Conservation (phyloP, 257 asterid species). For the Solanum infundibuliforme region DNA sequence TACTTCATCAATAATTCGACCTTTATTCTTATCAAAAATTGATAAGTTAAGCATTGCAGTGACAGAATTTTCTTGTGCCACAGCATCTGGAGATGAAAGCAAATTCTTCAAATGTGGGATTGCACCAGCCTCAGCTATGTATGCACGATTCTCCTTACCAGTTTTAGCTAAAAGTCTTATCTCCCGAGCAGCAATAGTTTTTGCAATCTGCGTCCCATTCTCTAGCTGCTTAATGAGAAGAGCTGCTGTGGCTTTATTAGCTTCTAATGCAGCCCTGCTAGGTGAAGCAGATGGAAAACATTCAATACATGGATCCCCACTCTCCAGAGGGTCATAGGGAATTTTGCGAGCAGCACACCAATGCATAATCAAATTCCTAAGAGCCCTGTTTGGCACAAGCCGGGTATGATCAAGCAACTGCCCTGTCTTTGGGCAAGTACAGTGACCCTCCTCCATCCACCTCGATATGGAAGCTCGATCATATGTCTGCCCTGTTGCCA, state of each 20-base stretch:
- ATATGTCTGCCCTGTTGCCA: slow-evolving; percentile 88
- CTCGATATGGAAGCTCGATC: slow-evolving; percentile 66
- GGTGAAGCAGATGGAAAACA: slow-evolving; percentile 20
- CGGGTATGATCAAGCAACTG: slow-evolving; percentile 58
- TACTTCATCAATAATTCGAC: slow-evolving; percentile 61
- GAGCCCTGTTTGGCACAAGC: slow-evolving; percentile 60
- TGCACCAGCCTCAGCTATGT: slow-evolving; percentile 81
- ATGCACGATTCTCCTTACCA: slow-evolving; percentile 66
- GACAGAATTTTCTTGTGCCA: slow-evolving; percentile 82
- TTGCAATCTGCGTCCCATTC: slow-evolving; percentile 49
- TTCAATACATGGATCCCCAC: slow-evolving; percentile 32
- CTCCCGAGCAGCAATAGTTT: slow-evolving; percentile 70
- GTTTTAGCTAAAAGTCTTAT: slow-evolving; percentile 73
- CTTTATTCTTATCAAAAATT: slow-evolving; percentile 69
- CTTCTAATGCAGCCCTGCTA: slow-evolving; percentile 56
- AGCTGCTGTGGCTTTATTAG: slow-evolving; percentile 57
- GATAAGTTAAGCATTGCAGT: slow-evolving; percentile 86
- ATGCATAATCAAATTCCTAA: slow-evolving; percentile 60
- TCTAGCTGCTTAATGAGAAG: slow-evolving; percentile 56
- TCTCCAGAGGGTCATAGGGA: slow-evolving; percentile 49
- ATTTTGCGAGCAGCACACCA: slow-evolving; percentile 76
- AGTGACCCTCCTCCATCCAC: slow-evolving; percentile 90
- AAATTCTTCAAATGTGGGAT: slow-evolving; percentile 53
- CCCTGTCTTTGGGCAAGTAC: slow-evolving; percentile 82
- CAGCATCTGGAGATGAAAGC: slow-evolving; percentile 45